Conservation (phyloP, 768 basidiomycete genomes). For the Pulveroboletus sp. region DNA sequence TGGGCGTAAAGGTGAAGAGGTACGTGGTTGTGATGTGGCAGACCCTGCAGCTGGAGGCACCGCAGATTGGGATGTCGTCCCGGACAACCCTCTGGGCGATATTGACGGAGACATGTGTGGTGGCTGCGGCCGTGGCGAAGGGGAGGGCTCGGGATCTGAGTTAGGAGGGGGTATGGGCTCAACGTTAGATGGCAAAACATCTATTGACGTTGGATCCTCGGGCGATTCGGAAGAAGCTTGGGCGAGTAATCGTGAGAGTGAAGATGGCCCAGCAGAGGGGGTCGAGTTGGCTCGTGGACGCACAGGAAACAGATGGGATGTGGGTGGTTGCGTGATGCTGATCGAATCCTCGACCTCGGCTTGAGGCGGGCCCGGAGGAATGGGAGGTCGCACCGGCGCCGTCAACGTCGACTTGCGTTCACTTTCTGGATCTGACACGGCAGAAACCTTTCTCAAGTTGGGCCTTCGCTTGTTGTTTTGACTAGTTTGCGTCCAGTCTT, state of each 20-base stretch:
- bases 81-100: slow-evolving; percentile 1
- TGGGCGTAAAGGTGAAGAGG: slow-evolving; percentile 62
- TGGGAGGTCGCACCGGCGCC: slow-evolving; percentile 14
- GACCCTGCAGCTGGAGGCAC: slow-evolving; percentile 31
- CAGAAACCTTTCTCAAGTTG: slow-evolving; percentile 47
- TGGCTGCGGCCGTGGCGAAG: slow-evolving; percentile 34
- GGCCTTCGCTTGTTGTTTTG: slow-evolving; percentile 55
- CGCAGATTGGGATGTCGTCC: slow-evolving; percentile 4
- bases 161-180: slow-evolving; percentile 29
- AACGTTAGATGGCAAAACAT: slow-evolving; percentile 25
- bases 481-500: slow-evolving; percentile 84
- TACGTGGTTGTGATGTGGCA: slow-evolving; percentile 28
- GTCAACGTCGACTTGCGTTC: slow-evolving; percentile 28
- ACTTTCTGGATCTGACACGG: slow-evolving; percentile 37
- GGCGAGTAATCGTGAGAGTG: slow-evolving; percentile 72
- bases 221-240: slow-evolving; percentile 51
- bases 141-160: slow-evolving; percentile 3
- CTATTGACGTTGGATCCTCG: slow-evolving; percentile 33
- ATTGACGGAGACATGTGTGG: slow-evolving; percentile 23
- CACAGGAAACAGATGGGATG: slow-evolving; percentile 60
- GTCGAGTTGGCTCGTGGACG: slow-evolving; percentile 65
- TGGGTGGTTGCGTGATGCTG: slow-evolving; percentile 59
- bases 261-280: slow-evolving; percentile 69
- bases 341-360: slow-evolving; percentile 74
- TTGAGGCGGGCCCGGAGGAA: slow-evolving; percentile 58